phyloP scores from a whole-genome alignment of 176 grass and related monocot genomes.

The Phyllostachys edulis region DNA sequence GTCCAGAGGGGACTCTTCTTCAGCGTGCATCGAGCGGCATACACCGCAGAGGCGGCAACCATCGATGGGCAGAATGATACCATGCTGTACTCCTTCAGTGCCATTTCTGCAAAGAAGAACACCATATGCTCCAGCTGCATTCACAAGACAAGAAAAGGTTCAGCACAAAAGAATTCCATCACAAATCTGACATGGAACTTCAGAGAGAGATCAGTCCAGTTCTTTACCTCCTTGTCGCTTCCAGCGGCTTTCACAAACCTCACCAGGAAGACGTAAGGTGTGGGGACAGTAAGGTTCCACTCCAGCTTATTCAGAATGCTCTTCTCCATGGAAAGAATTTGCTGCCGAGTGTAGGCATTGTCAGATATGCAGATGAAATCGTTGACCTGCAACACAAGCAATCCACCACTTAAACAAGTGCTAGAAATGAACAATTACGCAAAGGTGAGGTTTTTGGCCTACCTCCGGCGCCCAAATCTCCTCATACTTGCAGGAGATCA shows the following conservation, averaged over 20 bases:
- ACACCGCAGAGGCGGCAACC: conserved; percentile 57
- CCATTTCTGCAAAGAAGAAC: conserved; percentile 62
- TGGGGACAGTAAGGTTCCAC: conserved; percentile 81
- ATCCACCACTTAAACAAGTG: neutral
- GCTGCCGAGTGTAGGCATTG: conserved; percentile 5
- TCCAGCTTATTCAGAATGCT: conserved; percentile 60
- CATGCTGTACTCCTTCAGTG: conserved; percentile 51
- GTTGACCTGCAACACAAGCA: conserved; percentile 37
- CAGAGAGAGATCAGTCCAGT: neutral
- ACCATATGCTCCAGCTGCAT: conserved; percentile 56
- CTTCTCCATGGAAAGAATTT: conserved; percentile 66
- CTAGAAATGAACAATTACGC: neutral
- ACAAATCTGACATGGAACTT: neutral
- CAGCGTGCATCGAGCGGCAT: conserved; percentile 60
- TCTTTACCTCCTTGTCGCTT: conserved; percentile 53
- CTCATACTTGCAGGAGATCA: conserved; percentile 82
- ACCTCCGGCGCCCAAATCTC: conserved; percentile 65
- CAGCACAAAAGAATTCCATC: neutral
- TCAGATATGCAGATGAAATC: conserved; percentile 49
- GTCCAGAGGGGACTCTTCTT: conserved; percentile 74
- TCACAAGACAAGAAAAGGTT: neutral
- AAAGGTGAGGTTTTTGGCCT: neutral
- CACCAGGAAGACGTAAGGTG: conserved; percentile 62
- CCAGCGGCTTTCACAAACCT: conserved; percentile 67
- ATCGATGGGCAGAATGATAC: conserved; percentile 42